Evolutionary conservation across 1,284 basidiomycete genomes (phyloP).

Genomic region (Cryptococcus neoformans): DNA sequence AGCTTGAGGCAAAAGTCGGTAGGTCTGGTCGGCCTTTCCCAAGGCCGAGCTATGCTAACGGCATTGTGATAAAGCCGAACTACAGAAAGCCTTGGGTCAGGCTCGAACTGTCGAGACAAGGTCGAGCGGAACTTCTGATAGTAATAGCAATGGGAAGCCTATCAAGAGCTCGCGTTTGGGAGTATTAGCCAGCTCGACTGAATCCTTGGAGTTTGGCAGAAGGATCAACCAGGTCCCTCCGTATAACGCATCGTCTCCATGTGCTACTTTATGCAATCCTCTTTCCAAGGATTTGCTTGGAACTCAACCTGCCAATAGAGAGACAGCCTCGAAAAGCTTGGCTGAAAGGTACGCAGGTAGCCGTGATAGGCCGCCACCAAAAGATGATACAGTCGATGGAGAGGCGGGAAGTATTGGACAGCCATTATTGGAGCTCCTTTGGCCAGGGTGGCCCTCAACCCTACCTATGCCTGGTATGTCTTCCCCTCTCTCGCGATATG

Average conservation of each 20-base stretch:
- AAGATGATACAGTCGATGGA: constrained; percentile 3
- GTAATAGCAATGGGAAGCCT: too few relatives aligned
- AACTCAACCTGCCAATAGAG: not conserved
- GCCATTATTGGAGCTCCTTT: constrained; percentile 31
- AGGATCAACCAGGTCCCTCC: not conserved
- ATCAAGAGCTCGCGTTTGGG: too few relatives aligned
- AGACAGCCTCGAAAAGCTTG: not conserved
- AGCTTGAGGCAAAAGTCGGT: constrained; percentile 36
- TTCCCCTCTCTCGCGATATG: not conserved
- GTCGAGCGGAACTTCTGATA: too few relatives aligned
- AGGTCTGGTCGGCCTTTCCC: constrained; percentile 6
- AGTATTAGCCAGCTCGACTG: too few relatives aligned
- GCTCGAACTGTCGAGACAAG: not conserved
- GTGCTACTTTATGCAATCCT: not conserved
- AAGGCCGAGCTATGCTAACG: not conserved
- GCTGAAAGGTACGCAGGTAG: not conserved
- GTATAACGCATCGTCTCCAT: not conserved
- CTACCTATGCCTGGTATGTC: constrained; percentile 34
- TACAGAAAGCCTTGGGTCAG: not conserved
- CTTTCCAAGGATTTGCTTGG: not conserved
- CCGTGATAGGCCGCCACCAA: not conserved
- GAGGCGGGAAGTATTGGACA: constrained; percentile 24
- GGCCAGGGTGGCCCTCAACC: constrained; percentile 42
- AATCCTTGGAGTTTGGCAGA: too few relatives aligned
- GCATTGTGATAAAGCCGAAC: not conserved